Evolutionary conservation across 2,329 filamentous ascomycete genomes (phyloP).

Genomic region (Botrytis medusae): DNA sequence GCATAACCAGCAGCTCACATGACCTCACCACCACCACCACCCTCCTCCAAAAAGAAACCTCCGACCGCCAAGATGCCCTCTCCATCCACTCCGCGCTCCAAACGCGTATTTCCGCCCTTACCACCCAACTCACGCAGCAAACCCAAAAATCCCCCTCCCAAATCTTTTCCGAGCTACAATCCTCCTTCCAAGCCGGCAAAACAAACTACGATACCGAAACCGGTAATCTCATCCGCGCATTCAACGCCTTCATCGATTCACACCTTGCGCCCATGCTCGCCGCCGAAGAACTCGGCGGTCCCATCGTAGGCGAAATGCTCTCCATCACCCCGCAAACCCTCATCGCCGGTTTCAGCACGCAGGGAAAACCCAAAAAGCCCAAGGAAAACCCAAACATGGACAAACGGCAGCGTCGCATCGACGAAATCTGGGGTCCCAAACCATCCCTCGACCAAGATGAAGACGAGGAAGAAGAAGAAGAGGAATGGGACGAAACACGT

Average conservation of each 20-base stretch:
- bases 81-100: slow-evolving; percentile 54
- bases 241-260: slow-evolving; percentile 70
- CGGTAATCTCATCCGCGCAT: slow-evolving; percentile 57
- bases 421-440: slow-evolving; percentile 57
- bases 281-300: slow-evolving; percentile 79
- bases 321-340: slow-evolving; percentile 62
- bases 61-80: slow-evolving; percentile 54
- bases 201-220: slow-evolving; percentile 61
- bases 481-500: slow-evolving; percentile 38
- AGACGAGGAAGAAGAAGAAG: slow-evolving; percentile 42
- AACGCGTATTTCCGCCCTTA: slow-evolving; percentile 59
- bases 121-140: slow-evolving; percentile 29
- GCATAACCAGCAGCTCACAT: slow-evolving; percentile 50
- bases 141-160: slow-evolving; percentile 15
- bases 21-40: slow-evolving; percentile 47
- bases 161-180: background rate
- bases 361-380: slow-evolving; percentile 55
- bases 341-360: slow-evolving; percentile 58
- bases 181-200: slow-evolving; percentile 46
- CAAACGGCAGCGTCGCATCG: slow-evolving; percentile 59
- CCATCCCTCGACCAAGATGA: slow-evolving; percentile 39
- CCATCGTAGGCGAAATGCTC: slow-evolving; percentile 73
- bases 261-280: slow-evolving; percentile 74
- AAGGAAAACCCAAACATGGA: slow-evolving; percentile 47
- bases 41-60: slow-evolving; percentile 52